Evolutionary conservation across 805 yeast genomes (phyloP), one percentile per base, ranked within the genome.

Genomic region (Wickerhamomyces strasburgensis): DNA sequence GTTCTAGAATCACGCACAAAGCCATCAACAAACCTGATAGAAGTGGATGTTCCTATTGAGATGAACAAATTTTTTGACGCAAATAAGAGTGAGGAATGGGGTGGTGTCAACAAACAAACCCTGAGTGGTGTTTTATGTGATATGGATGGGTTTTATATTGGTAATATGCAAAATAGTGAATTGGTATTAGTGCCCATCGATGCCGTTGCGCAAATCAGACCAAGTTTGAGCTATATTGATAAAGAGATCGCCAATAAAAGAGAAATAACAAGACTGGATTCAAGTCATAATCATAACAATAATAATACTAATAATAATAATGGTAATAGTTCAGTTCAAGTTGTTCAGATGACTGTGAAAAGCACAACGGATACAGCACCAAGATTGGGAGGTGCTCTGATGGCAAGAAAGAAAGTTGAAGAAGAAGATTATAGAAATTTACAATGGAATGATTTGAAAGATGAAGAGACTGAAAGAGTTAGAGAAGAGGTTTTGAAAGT

Each of bases 171-270:
- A 27, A 62, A 72, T 21, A 73, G 71, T 14, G 77, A 71, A 48
- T 51, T 87, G 6, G 76, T 84, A 34, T 57, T 90, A 42, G 60
- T 75, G 1, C 84, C 90, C 1, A 67, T 89, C 2, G 72, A 75
- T 25, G 69, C 77, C 15, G 75, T 84, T 0, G 75, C 82, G 0
- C 97, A 90, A 58, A 58, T 93, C 42, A 72, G 96, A 47, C 93
- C 97, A 3, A 73, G 74, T 49, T 86, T 93, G 62, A 73, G 72
- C 46, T 85, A 89, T 54, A 76, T 88, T 29, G 95, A 88, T 55
- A 78, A 71, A 28, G 62, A 69, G 37, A 54, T 61, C 42, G 75
- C 69, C 40, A 64, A 64, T 39, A 69, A 62, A 37, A 71, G 66
- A 39, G 64, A 67, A 51, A 53, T 60, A 26, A 63, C 60, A 34